These are phyloP conservation scores for Colletotrichum siamense DNA, from an alignment of 2,329 filamentous ascomycete species.

Conservation along the genomic window DNA sequence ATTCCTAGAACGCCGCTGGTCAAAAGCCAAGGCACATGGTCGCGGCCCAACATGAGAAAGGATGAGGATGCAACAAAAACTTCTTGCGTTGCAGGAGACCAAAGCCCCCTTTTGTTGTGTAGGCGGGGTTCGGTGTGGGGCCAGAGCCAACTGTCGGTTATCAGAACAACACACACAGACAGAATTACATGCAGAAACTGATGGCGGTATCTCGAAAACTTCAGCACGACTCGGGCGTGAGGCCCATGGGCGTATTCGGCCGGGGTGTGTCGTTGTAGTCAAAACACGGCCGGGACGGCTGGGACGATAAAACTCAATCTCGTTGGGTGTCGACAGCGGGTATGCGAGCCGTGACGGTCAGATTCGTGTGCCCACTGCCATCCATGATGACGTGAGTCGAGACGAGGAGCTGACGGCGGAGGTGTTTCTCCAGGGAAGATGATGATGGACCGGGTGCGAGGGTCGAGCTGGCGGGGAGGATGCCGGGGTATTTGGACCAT, in stretches of 20 bases:
- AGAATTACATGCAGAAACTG: neutral
- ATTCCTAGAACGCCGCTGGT: neutral
- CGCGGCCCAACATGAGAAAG: neutral
- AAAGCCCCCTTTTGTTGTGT: neutral
- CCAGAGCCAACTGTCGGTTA: neutral
- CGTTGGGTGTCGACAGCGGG: slow-evolving; percentile 6
- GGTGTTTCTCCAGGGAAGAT: neutral
- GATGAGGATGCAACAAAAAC: neutral
- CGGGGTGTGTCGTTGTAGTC: neutral
- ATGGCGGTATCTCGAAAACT: neutral
- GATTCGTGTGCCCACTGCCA: neutral
- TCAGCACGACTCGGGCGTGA: slow-evolving; percentile 5
- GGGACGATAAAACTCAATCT: slow-evolving; percentile 14
- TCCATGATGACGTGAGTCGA: neutral
- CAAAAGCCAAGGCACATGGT: neutral
- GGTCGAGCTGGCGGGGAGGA: neutral
- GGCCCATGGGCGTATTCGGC: neutral
- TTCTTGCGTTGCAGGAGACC: neutral
- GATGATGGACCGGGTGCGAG: neutral
- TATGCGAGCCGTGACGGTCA: neutral
- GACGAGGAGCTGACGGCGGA: neutral
- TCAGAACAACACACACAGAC: neutral
- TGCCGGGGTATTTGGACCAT: neutral
- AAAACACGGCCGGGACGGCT: neutral
- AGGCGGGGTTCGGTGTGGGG: neutral